Evolutionary conservation across 371 early-diverging fungal species (phyloP).

Genomic region (Batrachochytrium dendrobatidis): DNA sequence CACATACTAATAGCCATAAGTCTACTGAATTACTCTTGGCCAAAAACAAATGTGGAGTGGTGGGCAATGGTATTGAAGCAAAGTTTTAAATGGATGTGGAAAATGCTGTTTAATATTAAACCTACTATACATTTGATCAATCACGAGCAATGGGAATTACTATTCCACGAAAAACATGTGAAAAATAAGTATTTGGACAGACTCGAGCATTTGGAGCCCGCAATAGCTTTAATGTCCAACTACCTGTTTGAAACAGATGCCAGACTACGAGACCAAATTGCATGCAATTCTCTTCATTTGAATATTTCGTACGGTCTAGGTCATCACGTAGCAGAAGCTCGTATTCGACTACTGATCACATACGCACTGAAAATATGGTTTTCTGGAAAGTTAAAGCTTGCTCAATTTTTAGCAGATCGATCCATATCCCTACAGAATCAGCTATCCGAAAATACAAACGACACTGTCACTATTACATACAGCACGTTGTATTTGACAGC

Average conservation of each 20-base stretch:
- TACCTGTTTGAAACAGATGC: conserved; percentile 11
- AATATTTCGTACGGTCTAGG: conserved; percentile 6
- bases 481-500: conserved; percentile 6
- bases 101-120: background rate
- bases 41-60: conserved; percentile 8
- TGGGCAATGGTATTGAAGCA: background rate
- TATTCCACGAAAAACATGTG: background rate
- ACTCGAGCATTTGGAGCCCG: conserved; percentile 6
- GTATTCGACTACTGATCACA: conserved; percentile 2
- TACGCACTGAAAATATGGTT: conserved; percentile 11
- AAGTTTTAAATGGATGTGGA: background rate
- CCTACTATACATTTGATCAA: background rate
- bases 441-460: conserved; percentile 3
- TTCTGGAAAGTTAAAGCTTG: background rate
- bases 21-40: conserved; percentile 3
- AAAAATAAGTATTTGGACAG: conserved; percentile 5
- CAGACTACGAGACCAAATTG: conserved; percentile 8
- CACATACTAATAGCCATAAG: conserved; percentile 3
- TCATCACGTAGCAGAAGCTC: conserved; percentile 1
- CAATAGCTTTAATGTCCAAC: conserved; percentile 5
- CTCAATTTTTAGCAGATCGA: background rate
- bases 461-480: background rate
- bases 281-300: conserved; percentile 2
- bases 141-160: too few species aligned
- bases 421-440: background rate